Conservation (phyloP, 2,329 filamentous ascomycete genomes). For the Neopestalotiopsis sp. region DNA sequence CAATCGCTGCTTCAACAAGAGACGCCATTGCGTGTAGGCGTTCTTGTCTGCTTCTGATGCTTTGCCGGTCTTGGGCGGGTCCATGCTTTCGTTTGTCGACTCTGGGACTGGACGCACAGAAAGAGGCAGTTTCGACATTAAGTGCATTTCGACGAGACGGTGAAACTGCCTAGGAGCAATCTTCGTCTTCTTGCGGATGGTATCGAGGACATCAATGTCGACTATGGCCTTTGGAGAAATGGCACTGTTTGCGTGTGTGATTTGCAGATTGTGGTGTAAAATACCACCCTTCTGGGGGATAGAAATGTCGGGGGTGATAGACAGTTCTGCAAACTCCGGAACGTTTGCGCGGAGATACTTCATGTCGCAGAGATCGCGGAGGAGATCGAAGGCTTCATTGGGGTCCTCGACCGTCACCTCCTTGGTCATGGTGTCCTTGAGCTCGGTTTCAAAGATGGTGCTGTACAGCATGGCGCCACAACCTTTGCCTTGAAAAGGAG, state of each 20-base stretch:
- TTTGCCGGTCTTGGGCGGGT: constrained; percentile 35
- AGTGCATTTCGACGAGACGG: constrained; percentile 76
- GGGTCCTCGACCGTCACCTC: constrained; percentile 96
- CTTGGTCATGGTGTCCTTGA: constrained; percentile 69
- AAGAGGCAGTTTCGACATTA: constrained; percentile 64
- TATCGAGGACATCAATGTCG: constrained; percentile 59
- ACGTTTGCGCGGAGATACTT: constrained; percentile 62
- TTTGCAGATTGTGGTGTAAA: constrained; percentile 33
- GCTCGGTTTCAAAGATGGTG: constrained; percentile 74
- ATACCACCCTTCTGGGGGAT: constrained; percentile 52
- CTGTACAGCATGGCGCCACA: constrained; percentile 83
- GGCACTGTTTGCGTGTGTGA: constrained; percentile 28
- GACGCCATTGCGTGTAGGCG: constrained; percentile 72
- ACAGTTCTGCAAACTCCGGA: constrained; percentile 61
- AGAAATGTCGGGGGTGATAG: constrained; percentile 55
- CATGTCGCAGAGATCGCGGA: constrained; percentile 78
- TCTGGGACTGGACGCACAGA: constrained; percentile 58
- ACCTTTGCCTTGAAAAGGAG: constrained; percentile 81
- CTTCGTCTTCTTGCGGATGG: constrained; percentile 67
- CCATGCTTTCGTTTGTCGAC: constrained; percentile 10
- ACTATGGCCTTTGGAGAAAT: constrained; percentile 53
- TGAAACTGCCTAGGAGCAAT: constrained; percentile 79
- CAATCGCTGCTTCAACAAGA: constrained; percentile 78
- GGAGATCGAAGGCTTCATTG: constrained; percentile 81
- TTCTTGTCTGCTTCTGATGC: constrained; percentile 59